Conservation (phyloP, 176 grass and related monocot species). For the Cymbopogon citratus region DNA sequence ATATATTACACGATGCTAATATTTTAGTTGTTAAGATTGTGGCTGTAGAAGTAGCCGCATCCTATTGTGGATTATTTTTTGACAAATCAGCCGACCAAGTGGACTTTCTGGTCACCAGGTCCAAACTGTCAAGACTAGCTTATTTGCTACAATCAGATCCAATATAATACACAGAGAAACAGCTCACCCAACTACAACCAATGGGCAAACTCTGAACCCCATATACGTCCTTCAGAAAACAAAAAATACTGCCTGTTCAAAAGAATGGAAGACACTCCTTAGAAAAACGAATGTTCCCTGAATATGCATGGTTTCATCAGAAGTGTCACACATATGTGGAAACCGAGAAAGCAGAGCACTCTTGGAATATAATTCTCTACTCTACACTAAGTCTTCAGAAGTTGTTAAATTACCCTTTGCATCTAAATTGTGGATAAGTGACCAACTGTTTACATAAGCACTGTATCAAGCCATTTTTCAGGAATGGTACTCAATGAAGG, state of each 20-base stretch:
- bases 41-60: conserved; percentile 29
- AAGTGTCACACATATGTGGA: not conserved
- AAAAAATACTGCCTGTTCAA: too few relatives aligned
- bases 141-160: conserved; percentile 12
- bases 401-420: not conserved
- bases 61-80: conserved; percentile 7
- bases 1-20: not conserved
- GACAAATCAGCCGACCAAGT: not conserved
- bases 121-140: conserved; percentile 20
- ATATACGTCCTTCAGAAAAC: too few relatives aligned
- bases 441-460: not conserved
- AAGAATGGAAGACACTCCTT: too few relatives aligned
- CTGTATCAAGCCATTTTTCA: not conserved
- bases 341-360: not conserved
- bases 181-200: not conserved
- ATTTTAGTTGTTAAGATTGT: conserved; percentile 28
- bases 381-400: not conserved
- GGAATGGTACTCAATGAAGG: not conserved
- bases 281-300: not conserved
- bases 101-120: conserved; percentile 10
- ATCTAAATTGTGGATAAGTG: not conserved
- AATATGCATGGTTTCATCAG: not conserved
- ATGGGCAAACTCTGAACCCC: too few relatives aligned
- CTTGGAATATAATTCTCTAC: not conserved
- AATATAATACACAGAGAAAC: not conserved